Percentiles rank a stretch among this genome's conserved stretches.
These are phyloP conservation scores for Neonectria ditissima DNA, from an alignment of 2,329 filamentous ascomycete genomes.

Conservation along the genomic window DNA sequence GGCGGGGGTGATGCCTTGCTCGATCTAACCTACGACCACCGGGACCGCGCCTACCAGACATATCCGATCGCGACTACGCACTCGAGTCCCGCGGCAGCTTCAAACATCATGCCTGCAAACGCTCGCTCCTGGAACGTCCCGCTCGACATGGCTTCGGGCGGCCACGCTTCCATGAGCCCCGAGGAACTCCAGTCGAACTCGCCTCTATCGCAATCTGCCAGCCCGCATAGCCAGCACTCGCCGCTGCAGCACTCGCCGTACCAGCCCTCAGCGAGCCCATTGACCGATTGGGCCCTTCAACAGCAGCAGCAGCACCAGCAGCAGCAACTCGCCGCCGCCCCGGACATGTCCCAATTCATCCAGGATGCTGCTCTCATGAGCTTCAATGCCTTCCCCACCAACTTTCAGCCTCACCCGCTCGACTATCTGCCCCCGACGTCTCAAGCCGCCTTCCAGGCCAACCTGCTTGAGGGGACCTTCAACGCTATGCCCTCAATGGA, in stretches of 20 bases:
- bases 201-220: constrained; percentile 63
- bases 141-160: constrained; percentile 62
- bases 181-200: constrained; percentile 63
- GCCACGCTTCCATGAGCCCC: constrained; percentile 62
- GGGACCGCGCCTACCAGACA: constrained; percentile 60
- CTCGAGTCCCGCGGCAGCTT: constrained; percentile 49
- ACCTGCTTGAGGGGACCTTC: constrained; percentile 74
- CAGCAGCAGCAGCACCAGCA: constrained; percentile 58
- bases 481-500: constrained; percentile 67
- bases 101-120: constrained; percentile 52
- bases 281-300: constrained; percentile 73
- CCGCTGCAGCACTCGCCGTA: constrained; percentile 67
- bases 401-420: constrained; percentile 67
- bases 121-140: constrained; percentile 62
- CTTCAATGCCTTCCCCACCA: constrained; percentile 64
- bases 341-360: constrained; percentile 65
- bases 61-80: constrained; percentile 45
- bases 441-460: constrained; percentile 72
- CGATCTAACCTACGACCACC: constrained; percentile 71
- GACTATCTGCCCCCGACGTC: constrained; percentile 72
- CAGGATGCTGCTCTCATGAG: constrained; percentile 69
- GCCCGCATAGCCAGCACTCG: constrained; percentile 63
- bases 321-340: constrained; percentile 53
- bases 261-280: constrained; percentile 61
- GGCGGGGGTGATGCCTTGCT: constrained; percentile 69